These are phyloP conservation scores for Boletus rufocinnamomeus DNA, from an alignment of 768 basidiomycete species.

Conservation along the genomic window DNA sequence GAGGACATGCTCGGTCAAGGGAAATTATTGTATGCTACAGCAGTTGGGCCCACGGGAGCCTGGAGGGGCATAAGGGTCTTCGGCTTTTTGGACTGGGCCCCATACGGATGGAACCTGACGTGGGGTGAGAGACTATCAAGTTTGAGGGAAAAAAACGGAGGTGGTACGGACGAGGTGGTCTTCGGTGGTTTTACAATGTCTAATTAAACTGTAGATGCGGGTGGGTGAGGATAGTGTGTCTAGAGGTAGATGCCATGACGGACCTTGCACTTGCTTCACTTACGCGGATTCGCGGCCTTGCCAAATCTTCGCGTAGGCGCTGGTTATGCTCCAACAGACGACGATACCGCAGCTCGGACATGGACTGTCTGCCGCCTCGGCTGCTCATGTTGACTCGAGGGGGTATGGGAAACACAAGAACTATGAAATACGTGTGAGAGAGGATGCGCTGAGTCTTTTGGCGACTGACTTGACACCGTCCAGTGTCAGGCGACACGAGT, in stretches of 20 bases:
- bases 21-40: slow-evolving; percentile 59
- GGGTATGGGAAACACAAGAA: slow-evolving; percentile 3
- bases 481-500: neutral
- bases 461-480: slow-evolving; percentile 7
- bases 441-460: neutral
- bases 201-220: slow-evolving; percentile 54
- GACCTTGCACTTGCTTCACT: slow-evolving; percentile 73
- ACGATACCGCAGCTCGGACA: slow-evolving; percentile 83
- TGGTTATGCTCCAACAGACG: slow-evolving; percentile 76
- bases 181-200: slow-evolving; percentile 71
- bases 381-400: slow-evolving; percentile 49
- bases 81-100: slow-evolving; percentile 90
- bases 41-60: slow-evolving; percentile 49
- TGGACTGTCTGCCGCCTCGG: slow-evolving; percentile 67
- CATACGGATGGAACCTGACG: slow-evolving; percentile 90
- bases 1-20: neutral
- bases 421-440: slow-evolving; percentile 7
- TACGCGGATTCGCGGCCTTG: slow-evolving; percentile 67
- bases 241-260: slow-evolving; percentile 26
- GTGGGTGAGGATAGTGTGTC: slow-evolving; percentile 8
- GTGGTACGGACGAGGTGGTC: slow-evolving; percentile 59
- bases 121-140: slow-evolving; percentile 19
- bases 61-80: slow-evolving; percentile 90
- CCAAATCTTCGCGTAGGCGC: slow-evolving; percentile 69
- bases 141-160: neutral